These are phyloP conservation scores for Eucalyptus melliodora DNA, from an alignment of 345 rosid species.

Conservation along the genomic window DNA sequence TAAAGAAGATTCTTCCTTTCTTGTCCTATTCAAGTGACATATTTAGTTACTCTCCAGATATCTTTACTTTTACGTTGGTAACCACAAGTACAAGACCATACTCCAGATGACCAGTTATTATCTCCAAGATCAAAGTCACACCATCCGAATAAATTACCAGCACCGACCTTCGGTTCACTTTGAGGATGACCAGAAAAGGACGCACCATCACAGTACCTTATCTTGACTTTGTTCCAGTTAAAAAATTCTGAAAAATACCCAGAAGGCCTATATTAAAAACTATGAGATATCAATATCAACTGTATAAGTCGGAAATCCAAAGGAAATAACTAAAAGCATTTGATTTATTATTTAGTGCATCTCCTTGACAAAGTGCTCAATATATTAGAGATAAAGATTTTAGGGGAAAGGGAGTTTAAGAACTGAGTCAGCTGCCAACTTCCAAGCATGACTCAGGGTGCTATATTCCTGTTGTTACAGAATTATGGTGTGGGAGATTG, in stretches of 20 bases:
- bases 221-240: conserved; percentile 72
- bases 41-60: neutral
- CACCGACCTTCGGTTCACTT: conserved; percentile 57
- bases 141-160: neutral
- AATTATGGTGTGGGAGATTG: neutral
- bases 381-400: neutral
- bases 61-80: neutral
- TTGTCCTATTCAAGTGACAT: conserved; percentile 3
- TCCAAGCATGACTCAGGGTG: neutral
- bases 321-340: neutral
- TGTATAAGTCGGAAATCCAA: neutral
- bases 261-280: neutral
- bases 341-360: neutral
- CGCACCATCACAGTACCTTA: conserved; percentile 92
- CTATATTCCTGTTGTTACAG: neutral
- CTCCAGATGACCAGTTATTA: neutral
- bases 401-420: neutral
- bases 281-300: neutral
- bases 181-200: conserved; percentile 81
- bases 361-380: neutral
- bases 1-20: conserved; percentile 52
- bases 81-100: neutral
- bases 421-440: neutral
- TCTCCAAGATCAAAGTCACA: neutral
- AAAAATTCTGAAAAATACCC: conserved; percentile 41